phyloP scores from a whole-genome alignment of 2,329 filamentous ascomycete species.

The Neonectria ditissima region DNA sequence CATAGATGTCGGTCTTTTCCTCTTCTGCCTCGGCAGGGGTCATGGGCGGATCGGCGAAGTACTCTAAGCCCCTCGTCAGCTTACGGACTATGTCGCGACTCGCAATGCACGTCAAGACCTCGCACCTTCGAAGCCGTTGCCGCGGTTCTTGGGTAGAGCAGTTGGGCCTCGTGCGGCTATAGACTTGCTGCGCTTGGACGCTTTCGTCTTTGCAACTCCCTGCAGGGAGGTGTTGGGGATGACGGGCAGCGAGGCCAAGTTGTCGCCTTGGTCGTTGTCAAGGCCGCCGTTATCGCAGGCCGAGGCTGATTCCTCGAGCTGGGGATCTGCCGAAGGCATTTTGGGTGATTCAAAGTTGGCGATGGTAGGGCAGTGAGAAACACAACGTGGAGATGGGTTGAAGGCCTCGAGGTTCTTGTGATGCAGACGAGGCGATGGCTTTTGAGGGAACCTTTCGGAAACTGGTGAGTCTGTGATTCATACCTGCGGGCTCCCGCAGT shows the following conservation, averaged over 20 bases:
- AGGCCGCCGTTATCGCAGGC: background rate
- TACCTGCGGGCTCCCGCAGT: background rate
- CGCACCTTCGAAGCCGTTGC: slow-evolving; percentile 76
- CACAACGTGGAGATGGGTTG: no score
- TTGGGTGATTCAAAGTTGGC: background rate
- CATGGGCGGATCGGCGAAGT: slow-evolving; percentile 82
- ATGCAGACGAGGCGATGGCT: background rate
- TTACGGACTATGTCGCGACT: background rate
- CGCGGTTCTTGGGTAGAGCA: slow-evolving; percentile 56
- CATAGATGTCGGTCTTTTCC: slow-evolving; percentile 75
- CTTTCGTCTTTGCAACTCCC: slow-evolving; percentile 38
- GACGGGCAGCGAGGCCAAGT: background rate
- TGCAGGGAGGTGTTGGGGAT: slow-evolving; percentile 6
- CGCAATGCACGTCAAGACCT: background rate
- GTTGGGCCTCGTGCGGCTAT: slow-evolving; percentile 52
- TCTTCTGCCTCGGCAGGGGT: slow-evolving; percentile 75
- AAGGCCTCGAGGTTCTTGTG: background rate
- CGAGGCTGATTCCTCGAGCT: background rate
- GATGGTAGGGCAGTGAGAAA: background rate
- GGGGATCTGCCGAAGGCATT: background rate
- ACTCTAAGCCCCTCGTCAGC: slow-evolving; percentile 61
- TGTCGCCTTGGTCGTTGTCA: background rate
- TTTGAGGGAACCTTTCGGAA: background rate
- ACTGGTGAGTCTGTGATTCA: background rate
- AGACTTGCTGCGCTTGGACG: slow-evolving; percentile 35